Percentiles rank a stretch among this genome's conserved stretches.
Conservation (phyloP, 176 grass and related monocot species). For the Typha latifolia region DNA sequence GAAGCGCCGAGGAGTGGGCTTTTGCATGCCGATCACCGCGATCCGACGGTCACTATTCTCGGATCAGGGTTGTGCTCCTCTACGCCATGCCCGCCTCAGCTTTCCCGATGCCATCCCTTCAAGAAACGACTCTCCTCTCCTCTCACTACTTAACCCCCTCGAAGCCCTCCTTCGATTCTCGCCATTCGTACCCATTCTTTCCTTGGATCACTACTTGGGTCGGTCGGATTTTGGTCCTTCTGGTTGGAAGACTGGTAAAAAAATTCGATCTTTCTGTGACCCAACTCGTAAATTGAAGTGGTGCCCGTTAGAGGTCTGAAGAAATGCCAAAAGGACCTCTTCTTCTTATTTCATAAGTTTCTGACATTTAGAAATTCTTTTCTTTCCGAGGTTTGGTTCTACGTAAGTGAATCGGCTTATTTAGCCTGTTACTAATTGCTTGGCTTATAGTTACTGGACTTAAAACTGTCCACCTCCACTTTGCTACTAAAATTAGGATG, state of each 20-base stretch:
- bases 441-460: background rate
- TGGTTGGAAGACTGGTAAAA: conserved; percentile 1
- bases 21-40: background rate
- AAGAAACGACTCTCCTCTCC: conserved; percentile 9
- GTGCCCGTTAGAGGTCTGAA: background rate
- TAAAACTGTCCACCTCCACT: background rate
- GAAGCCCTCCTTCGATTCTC: background rate
- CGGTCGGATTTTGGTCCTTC: background rate
- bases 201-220: background rate
- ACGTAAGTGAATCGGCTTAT: background rate
- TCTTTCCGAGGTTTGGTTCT: background rate
- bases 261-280: conserved; percentile 1
- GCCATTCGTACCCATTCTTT: background rate
- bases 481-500: background rate
- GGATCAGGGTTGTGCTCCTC: too few relatives aligned
- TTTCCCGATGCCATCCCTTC: conserved; percentile 18
- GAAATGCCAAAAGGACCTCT: background rate
- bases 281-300: background rate
- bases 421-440: background rate
- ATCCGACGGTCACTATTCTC: conserved; percentile 6
- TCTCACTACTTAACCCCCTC: conserved; percentile 13
- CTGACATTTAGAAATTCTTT: background rate
- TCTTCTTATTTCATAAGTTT: background rate
- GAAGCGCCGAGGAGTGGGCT: background rate
- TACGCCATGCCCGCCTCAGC: background rate